Base-by-base conservation (phyloP, 345 rosid genomes). In the Rhizophora apiculata region DNA sequence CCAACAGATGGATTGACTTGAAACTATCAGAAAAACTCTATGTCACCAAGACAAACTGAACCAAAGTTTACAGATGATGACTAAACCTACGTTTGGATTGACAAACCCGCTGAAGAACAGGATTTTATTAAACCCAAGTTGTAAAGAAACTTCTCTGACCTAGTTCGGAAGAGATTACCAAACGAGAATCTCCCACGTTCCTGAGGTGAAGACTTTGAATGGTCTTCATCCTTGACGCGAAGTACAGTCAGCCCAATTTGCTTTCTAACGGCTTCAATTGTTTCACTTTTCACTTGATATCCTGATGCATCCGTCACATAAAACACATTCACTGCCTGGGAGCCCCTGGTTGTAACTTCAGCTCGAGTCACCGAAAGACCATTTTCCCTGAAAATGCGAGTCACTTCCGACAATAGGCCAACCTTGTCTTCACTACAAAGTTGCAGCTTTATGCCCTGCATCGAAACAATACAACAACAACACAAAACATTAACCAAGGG, bases 341-440 rank as follows among this genome's bases (percentile, higher is more conserved):
- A 82, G 5, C 89, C 91, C 73, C 88, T 71, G n/a, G 96, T 92
- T 2, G 88, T 86, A n/a, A 95, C 93, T 87, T 95, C 97, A 1
- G 99, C 99, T 61, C 85, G 83, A 55, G 88, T 83, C 27, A 92
- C 96, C 1, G 96, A 76, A 13, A 92, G 89, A 66, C 97, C 92
- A 46, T 95, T 89, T 72, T 92, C 97, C 79, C 97, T 73, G 66
- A 95, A 90, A 73, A 93, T 92, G 63, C 99, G 89, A 29, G 99
- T 95, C 54, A 86, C 96, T 39, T 95, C 97, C 0, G 99, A 89
- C 53, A 92, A 78, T 32, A 95, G 95, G 67, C 99, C 97, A 10
- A 76, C 83, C 66, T 96, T 72, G 76, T 95, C 97, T 61, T 88
- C 91, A 30, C 88, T 74, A 64, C 90, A 86, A 55, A 95, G 80